phyloP scores from a whole-genome alignment of 805 yeast genomes.

The Wickerhamomyces strasburgensis region DNA sequence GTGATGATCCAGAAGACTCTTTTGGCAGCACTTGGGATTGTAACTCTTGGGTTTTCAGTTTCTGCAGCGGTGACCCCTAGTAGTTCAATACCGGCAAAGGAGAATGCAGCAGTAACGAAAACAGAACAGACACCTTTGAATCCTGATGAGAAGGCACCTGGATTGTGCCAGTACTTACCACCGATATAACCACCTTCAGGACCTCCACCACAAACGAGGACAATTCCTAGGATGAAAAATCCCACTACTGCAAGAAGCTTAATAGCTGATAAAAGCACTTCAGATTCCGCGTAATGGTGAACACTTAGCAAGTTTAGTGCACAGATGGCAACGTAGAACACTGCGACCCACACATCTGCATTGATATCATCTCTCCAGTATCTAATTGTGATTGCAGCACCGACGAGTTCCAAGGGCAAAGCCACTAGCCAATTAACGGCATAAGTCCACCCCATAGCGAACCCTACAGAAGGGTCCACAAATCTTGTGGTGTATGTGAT shows the following conservation, averaged over 20 bases:
- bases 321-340: slow-evolving; percentile 43
- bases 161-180: slow-evolving; percentile 45
- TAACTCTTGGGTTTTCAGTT: slow-evolving; percentile 56
- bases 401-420: slow-evolving; percentile 53
- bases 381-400: slow-evolving; percentile 51
- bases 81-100: slow-evolving; percentile 69
- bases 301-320: slow-evolving; percentile 47
- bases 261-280: slow-evolving; percentile 41
- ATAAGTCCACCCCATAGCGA: slow-evolving; percentile 48
- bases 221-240: slow-evolving; percentile 44
- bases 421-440: slow-evolving; percentile 50
- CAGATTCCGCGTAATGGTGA: slow-evolving; percentile 52
- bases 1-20: slow-evolving; percentile 79
- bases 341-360: slow-evolving; percentile 57
- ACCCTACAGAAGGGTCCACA: slow-evolving; percentile 50
- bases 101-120: slow-evolving; percentile 70
- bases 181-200: slow-evolving; percentile 46
- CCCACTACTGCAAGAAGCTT: slow-evolving; percentile 47
- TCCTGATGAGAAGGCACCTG: slow-evolving; percentile 48
- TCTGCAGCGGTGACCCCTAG: slow-evolving; percentile 76
- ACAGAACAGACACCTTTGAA: slow-evolving; percentile 67
- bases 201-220: slow-evolving; percentile 50
- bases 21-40: slow-evolving; percentile 69
- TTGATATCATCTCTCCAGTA: slow-evolving; percentile 45
- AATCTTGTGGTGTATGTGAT: slow-evolving; percentile 46